phyloP scores from a whole-genome alignment of 2,329 filamentous ascomycete genomes.

The Microascus cirrosus region DNA sequence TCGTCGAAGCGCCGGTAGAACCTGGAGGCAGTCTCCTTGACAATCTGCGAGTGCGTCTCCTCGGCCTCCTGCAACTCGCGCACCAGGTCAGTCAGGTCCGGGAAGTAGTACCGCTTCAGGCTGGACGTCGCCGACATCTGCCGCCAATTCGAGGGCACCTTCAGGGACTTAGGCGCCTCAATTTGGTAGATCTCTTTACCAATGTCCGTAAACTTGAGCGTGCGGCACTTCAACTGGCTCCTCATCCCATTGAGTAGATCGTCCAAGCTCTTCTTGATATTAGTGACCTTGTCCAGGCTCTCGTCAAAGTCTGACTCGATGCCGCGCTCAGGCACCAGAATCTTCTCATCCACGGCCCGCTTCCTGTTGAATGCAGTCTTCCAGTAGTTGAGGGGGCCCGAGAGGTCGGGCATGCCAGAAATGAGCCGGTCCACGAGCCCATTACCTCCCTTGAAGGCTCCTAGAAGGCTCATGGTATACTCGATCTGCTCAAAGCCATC shows the following conservation, averaged over 20 bases:
- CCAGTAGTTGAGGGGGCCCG: constrained; percentile 68
- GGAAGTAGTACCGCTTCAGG: constrained; percentile 90
- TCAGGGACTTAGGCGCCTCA: constrained; percentile 74
- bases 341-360: constrained; percentile 66
- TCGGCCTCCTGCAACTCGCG: constrained; percentile 86
- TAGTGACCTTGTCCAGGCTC: constrained; percentile 66
- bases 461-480: constrained; percentile 76
- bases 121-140: constrained; percentile 91
- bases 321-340: constrained; percentile 75
- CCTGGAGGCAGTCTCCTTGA: constrained; percentile 71
- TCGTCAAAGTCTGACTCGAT: constrained; percentile 88
- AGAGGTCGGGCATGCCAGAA: constrained; percentile 73
- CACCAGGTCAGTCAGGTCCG: constrained; percentile 70
- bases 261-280: constrained; percentile 63
- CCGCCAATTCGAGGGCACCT: constrained; percentile 81
- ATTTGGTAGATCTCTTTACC: constrained; percentile 97
- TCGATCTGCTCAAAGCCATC: constrained; percentile 98
- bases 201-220: constrained; percentile 68
- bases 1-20: constrained; percentile 85
- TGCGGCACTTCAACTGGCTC: constrained; percentile 61
- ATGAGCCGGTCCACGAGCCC: constrained; percentile 80
- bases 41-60: constrained; percentile 83
- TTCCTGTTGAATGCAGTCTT: constrained; percentile 80
- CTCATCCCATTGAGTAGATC: constrained; percentile 61
- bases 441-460: constrained; percentile 62